Evolutionary conservation across 2,329 filamentous ascomycete species (phyloP).

Genomic region (Curvularia sp.): DNA sequence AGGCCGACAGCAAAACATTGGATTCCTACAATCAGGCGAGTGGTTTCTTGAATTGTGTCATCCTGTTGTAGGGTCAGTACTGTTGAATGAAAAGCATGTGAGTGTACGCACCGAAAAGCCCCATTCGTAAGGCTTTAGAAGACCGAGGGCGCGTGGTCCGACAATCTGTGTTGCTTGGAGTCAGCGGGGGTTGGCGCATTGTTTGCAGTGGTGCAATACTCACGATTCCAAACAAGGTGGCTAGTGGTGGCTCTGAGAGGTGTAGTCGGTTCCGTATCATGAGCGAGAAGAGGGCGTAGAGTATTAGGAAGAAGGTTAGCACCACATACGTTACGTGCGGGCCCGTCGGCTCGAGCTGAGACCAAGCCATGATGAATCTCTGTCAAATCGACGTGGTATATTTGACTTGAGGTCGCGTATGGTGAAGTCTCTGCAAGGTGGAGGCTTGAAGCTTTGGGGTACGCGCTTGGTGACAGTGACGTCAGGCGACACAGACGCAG

Average conservation of each 20-base stretch:
- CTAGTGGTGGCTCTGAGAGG: constrained; percentile 58
- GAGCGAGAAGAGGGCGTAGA: constrained; percentile 56
- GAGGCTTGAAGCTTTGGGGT: constrained; percentile 4
- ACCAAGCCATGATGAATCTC: constrained; percentile 48
- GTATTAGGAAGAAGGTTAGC: constrained; percentile 55
- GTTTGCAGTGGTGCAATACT: not conserved
- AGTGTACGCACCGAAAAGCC: constrained; percentile 32
- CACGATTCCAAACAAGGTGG: constrained; percentile 55
- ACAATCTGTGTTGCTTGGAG: constrained; percentile 31
- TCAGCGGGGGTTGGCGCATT: not conserved
- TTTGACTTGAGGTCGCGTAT: not conserved
- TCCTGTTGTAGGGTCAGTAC: constrained; percentile 43
- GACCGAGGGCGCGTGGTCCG: constrained; percentile 52
- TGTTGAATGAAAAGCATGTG: not conserved
- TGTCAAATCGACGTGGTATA: not conserved
- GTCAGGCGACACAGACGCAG: constrained; percentile 6
- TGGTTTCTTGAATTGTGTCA: constrained; percentile 51
- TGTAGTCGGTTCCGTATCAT: constrained; percentile 59
- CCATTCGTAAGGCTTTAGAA: constrained; percentile 54
- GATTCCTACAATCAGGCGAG: constrained; percentile 57
- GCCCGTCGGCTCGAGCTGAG: constrained; percentile 56
- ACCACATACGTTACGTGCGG: constrained; percentile 57
- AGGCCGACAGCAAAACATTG: constrained; percentile 51
- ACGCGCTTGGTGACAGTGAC: constrained; percentile 3
- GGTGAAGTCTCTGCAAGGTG: constrained; percentile 17